Evolutionary conservation across 2,329 filamentous ascomycete genomes (phyloP).

Genomic region (Paracamarosporium sp.): DNA sequence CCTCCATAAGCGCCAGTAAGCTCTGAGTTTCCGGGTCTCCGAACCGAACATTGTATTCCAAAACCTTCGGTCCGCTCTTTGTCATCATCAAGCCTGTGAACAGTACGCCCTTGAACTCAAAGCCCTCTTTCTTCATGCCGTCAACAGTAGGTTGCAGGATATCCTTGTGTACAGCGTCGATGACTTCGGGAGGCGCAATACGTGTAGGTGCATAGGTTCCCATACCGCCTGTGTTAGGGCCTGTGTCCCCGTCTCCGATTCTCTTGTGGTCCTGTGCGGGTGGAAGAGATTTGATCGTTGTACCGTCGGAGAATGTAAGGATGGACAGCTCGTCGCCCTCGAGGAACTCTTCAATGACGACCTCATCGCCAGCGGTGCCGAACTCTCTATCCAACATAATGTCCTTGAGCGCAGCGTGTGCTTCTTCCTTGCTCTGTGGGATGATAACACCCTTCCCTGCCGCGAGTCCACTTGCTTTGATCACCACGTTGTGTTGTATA

Average conservation of each 20-base stretch:
- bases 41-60: slow-evolving; percentile 94
- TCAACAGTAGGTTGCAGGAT: slow-evolving; percentile 90
- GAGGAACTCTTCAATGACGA: slow-evolving; percentile 94
- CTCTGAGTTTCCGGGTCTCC: slow-evolving; percentile 93
- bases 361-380: slow-evolving; percentile 83
- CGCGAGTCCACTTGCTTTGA: slow-evolving; percentile 92
- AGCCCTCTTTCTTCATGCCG: slow-evolving; percentile 80
- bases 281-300: slow-evolving; percentile 77
- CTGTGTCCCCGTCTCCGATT: slow-evolving; percentile 86
- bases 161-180: slow-evolving; percentile 77
- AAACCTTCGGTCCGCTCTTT: slow-evolving; percentile 75
- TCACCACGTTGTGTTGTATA: slow-evolving; percentile 62
- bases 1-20: slow-evolving; percentile 80
- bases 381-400: slow-evolving; percentile 93
- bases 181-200: slow-evolving; percentile 63
- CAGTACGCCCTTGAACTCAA: slow-evolving; percentile 67
- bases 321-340: slow-evolving; percentile 92
- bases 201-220: slow-evolving; percentile 87
- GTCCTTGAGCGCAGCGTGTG: slow-evolving; percentile 78
- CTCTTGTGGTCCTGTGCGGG: slow-evolving; percentile 97
- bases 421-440: slow-evolving; percentile 81
- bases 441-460: slow-evolving; percentile 97
- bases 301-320: slow-evolving; percentile 89
- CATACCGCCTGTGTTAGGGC: slow-evolving; percentile 97
- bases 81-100: slow-evolving; percentile 97